phyloP scores from a whole-genome alignment of 2,329 filamentous ascomycete genomes.

The Cladosporium cucumerinum region DNA sequence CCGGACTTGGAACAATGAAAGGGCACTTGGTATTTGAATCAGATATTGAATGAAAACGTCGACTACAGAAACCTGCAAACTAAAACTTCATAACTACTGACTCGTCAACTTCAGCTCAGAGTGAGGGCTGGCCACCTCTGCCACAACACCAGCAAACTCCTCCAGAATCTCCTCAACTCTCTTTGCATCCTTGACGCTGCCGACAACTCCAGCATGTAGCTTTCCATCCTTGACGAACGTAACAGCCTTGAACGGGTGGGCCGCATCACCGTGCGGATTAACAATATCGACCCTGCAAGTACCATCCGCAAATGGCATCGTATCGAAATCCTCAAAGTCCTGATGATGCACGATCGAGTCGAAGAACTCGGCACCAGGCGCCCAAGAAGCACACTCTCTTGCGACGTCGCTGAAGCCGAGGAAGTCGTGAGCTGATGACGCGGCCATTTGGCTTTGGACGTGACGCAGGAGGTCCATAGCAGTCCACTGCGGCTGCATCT shows the following conservation, averaged over 20 bases:
- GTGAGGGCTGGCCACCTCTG: conserved; percentile 38
- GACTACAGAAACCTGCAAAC: neutral
- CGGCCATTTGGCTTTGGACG: conserved; percentile 37
- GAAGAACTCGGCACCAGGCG: conserved; percentile 29
- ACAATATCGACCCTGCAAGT: conserved; percentile 33
- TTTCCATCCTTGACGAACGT: conserved; percentile 54
- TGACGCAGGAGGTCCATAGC: conserved; percentile 33
- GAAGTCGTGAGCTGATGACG: conserved; percentile 35
- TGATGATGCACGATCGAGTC: conserved; percentile 39
- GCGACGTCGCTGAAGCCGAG: conserved; percentile 39
- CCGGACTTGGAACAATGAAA: neutral
- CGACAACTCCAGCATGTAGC: conserved; percentile 58
- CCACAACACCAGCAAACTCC: conserved; percentile 45
- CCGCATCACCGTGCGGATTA: conserved; percentile 53
- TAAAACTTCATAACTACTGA: neutral
- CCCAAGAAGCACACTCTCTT: conserved; percentile 32
- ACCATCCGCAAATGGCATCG: conserved; percentile 42
- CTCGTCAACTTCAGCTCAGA: neutral
- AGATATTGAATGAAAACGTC: neutral
- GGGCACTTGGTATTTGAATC: neutral
- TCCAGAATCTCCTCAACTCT: conserved; percentile 51
- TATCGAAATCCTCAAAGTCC: conserved; percentile 52
- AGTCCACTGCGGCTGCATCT: conserved; percentile 47
- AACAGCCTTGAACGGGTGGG: conserved; percentile 62
- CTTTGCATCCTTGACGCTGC: conserved; percentile 45